Evolutionary conservation across 1,284 basidiomycete species (phyloP).

Genomic region (Calocybe gambosa): DNA sequence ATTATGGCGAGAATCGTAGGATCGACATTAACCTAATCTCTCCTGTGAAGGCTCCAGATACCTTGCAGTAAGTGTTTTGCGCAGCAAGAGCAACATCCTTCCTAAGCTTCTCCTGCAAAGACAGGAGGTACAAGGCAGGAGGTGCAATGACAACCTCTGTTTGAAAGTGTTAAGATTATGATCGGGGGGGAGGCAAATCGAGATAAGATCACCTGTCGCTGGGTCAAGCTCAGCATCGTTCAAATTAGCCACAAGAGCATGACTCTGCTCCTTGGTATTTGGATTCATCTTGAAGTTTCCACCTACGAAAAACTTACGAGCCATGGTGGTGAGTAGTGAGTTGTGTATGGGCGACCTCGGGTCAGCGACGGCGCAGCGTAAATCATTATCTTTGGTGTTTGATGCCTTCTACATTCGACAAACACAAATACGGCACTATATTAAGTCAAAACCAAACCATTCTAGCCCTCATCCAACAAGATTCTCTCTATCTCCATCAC

Average conservation of each 20-base stretch:
- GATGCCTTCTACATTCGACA: not conserved
- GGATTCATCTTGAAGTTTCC: conserved; percentile 98
- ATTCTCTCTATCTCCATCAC: conserved; percentile 54
- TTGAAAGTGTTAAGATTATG: conserved; percentile 8
- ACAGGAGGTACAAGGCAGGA: conserved; percentile 81
- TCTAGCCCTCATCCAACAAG: not conserved
- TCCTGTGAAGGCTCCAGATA: conserved; percentile 91
- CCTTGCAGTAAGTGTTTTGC: conserved; percentile 88
- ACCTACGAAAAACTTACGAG: conserved; percentile 84
- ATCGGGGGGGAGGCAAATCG: conserved; percentile 5
- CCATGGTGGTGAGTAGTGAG: conserved; percentile 38
- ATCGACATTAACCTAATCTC: conserved; percentile 69
- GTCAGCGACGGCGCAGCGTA: not conserved
- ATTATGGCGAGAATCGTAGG: not conserved
- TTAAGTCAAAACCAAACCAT: not conserved
- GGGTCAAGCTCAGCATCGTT: conserved; percentile 77
- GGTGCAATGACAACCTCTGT: conserved; percentile 90
- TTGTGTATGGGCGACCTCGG: conserved; percentile 1
- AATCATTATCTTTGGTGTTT: not conserved
- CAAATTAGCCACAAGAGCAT: conserved; percentile 58
- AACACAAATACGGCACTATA: not conserved
- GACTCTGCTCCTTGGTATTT: conserved; percentile 56
- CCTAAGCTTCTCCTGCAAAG: conserved; percentile 53
- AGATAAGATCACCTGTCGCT: conserved; percentile 53
- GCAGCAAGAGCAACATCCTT: conserved; percentile 76